A percentile compares a stretch with the other conserved stretches of the same genome.
Conservation (phyloP, 2,329 filamentous ascomycete genomes). For the Cryphonectria nitschkei region DNA sequence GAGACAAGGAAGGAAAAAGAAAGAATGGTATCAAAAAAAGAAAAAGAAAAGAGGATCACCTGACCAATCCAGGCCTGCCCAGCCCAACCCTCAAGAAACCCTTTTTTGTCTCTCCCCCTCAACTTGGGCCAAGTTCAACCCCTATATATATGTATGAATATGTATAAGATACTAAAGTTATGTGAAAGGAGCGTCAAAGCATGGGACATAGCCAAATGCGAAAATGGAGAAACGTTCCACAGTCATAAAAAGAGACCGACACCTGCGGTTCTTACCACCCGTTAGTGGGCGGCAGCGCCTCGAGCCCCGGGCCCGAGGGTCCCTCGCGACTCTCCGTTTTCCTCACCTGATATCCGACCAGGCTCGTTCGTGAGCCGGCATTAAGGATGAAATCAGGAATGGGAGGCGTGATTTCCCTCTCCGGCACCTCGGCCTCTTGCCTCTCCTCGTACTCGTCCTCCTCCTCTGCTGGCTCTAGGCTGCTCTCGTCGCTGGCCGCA, state of each 20-base stretch:
- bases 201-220: not conserved
- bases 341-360: slow-evolving; percentile 50
- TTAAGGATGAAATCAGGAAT: slow-evolving; percentile 65
- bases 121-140: not conserved
- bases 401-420: slow-evolving; percentile 59
- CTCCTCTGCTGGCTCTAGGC: slow-evolving; percentile 32
- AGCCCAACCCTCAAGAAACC: not conserved
- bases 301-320: slow-evolving; percentile 31
- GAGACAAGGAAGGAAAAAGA: slow-evolving; percentile 14
- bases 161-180: slow-evolving; percentile 12
- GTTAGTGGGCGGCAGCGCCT: slow-evolving; percentile 9
- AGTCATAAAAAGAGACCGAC: slow-evolving; percentile 6
- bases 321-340: slow-evolving; percentile 38
- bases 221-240: not conserved
- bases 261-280: slow-evolving; percentile 13
- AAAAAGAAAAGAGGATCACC: slow-evolving; percentile 17
- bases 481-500: slow-evolving; percentile 30
- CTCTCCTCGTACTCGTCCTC: slow-evolving; percentile 31
- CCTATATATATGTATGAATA: not conserved
- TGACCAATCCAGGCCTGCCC: slow-evolving; percentile 7
- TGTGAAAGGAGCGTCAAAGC: slow-evolving; percentile 1
- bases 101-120: not conserved
- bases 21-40: slow-evolving; percentile 26
- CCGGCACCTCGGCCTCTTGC: slow-evolving; percentile 33
- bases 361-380: slow-evolving; percentile 54